These are phyloP conservation scores for Pythium sp. DNA, from an alignment of 352 stramenopile species.

Conservation along the genomic window DNA sequence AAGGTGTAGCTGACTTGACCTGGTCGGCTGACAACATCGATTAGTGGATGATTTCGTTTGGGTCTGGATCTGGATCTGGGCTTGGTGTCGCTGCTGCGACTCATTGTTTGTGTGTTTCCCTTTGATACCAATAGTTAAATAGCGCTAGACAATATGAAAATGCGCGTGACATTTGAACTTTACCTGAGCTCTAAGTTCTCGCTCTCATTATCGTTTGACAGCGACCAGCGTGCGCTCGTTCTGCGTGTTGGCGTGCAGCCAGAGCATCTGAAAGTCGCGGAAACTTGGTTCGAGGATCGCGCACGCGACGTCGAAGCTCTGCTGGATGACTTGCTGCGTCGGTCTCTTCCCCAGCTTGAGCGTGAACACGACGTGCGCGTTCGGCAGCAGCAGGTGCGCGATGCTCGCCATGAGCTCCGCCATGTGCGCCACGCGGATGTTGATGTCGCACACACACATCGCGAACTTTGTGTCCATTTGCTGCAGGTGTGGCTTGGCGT, in stretches of 20 bases:
- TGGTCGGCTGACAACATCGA: background rate
- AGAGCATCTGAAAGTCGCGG: slow-evolving; percentile 21
- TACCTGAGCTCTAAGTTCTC: background rate
- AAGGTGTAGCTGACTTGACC: background rate
- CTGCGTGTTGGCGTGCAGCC: slow-evolving; percentile 44
- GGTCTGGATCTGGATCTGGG: background rate
- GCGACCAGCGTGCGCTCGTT: slow-evolving; percentile 48
- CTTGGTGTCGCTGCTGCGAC: background rate
- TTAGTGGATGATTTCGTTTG: background rate
- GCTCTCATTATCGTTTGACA: slow-evolving; percentile 14
- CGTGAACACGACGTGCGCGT: slow-evolving; percentile 29
- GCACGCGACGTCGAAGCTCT: slow-evolving; percentile 16
- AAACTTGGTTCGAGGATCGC: slow-evolving; percentile 18
- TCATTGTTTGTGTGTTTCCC: background rate
- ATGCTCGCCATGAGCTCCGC: slow-evolving; percentile 25
- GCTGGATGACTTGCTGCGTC: slow-evolving; percentile 19
- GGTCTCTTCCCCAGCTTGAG: slow-evolving; percentile 42
- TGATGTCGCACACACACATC: slow-evolving; percentile 52
- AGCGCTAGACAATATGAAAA: slow-evolving; percentile 6
- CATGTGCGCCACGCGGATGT: slow-evolving; percentile 31
- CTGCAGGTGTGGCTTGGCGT: slow-evolving; percentile 23
- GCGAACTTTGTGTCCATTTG: slow-evolving; percentile 29
- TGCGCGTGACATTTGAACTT: background rate
- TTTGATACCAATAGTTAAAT: slow-evolving; percentile 1
- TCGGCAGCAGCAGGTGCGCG: slow-evolving; percentile 20